These are phyloP conservation scores for Vachellia pachyceras DNA, from an alignment of 306 rosid species.

Conservation along the genomic window DNA sequence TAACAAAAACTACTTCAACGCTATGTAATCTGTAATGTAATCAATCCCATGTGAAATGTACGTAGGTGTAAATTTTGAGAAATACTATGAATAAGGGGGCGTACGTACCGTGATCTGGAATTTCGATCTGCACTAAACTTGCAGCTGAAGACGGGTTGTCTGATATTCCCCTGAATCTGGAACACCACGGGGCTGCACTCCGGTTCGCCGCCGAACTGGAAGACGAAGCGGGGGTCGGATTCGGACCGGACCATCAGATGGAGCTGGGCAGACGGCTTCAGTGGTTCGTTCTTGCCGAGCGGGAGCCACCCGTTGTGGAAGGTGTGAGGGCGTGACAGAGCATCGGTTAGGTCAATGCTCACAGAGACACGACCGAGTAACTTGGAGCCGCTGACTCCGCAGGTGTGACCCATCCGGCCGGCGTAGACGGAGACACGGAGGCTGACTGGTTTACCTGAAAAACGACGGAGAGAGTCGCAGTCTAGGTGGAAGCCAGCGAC, in stretches of 20 bases:
- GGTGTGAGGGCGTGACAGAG: conserved; percentile 38
- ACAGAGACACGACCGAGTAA: conserved; percentile 69
- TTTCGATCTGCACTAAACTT: conserved; percentile 92
- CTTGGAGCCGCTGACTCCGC: conserved; percentile 66
- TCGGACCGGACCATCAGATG: conserved; percentile 76
- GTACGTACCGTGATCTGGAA: conserved; percentile 69
- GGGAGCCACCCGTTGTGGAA: conserved; percentile 79
- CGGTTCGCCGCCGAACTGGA: conserved; percentile 94
- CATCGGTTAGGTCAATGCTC: conserved; percentile 41
- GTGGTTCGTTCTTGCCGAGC: conserved; percentile 53
- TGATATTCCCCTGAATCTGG: conserved; percentile 81
- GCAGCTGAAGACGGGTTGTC: conserved; percentile 93
- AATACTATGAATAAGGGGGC: not conserved
- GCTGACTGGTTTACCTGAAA: conserved; percentile 48
- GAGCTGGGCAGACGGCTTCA: conserved; percentile 52
- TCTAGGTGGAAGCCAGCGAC: conserved; percentile 70
- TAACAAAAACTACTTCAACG: no score
- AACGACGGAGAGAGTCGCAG: conserved; percentile 54
- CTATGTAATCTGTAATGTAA: no score
- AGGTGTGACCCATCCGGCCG: conserved; percentile 69
- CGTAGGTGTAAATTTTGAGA: not conserved
- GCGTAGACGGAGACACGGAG: conserved; percentile 69
- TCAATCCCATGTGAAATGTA: not conserved
- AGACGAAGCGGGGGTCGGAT: conserved; percentile 87
- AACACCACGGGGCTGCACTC: conserved; percentile 93